phyloP scores from a whole-genome alignment of 192 early-diverging fungal genomes.

The Podila clonocystis region DNA sequence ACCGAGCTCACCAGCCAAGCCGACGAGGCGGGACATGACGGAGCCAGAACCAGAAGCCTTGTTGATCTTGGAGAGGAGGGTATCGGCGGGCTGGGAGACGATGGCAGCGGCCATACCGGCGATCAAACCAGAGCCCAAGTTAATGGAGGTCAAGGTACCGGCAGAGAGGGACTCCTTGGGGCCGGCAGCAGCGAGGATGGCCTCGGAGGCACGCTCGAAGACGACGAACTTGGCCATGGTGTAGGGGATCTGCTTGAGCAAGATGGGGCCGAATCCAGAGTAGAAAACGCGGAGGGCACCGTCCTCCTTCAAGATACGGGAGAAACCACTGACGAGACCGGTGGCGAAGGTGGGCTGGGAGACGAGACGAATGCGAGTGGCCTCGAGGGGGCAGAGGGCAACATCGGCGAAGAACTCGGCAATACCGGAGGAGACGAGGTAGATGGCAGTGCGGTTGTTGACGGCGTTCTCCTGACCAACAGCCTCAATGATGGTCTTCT shows the following conservation, averaged over 20 bases:
- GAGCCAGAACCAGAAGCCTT: constrained; percentile 73
- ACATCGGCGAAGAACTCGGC: constrained; percentile 88
- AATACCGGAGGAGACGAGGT: constrained; percentile 73
- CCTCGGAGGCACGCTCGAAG: constrained; percentile 64
- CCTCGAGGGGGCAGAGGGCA: constrained; percentile 80
- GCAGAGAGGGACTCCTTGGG: constrained; percentile 62
- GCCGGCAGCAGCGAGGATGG: constrained; percentile 56
- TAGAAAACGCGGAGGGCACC: constrained; percentile 80
- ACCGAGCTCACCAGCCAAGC: constrained; percentile 64
- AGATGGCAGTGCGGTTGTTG: constrained; percentile 76
- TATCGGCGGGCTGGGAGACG: constrained; percentile 76
- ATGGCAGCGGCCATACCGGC: constrained; percentile 75
- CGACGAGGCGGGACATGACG: constrained; percentile 63
- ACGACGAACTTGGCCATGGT: constrained; percentile 90
- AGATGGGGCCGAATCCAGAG: constrained; percentile 84
- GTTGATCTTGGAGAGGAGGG: constrained; percentile 78
- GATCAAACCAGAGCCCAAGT: constrained; percentile 70
- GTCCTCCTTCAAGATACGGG: constrained; percentile 74
- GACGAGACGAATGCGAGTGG: constrained; percentile 82
- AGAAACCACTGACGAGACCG: constrained; percentile 73
- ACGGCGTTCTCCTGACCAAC: constrained; percentile 67
- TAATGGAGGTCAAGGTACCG: constrained; percentile 62
- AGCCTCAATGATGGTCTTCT: constrained; percentile 64
- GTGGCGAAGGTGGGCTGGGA: constrained; percentile 77
- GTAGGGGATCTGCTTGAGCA: constrained; percentile 85